Conservation (phyloP, 495 filamentous ascomycete genomes). For the Penicillium chermesinum region DNA sequence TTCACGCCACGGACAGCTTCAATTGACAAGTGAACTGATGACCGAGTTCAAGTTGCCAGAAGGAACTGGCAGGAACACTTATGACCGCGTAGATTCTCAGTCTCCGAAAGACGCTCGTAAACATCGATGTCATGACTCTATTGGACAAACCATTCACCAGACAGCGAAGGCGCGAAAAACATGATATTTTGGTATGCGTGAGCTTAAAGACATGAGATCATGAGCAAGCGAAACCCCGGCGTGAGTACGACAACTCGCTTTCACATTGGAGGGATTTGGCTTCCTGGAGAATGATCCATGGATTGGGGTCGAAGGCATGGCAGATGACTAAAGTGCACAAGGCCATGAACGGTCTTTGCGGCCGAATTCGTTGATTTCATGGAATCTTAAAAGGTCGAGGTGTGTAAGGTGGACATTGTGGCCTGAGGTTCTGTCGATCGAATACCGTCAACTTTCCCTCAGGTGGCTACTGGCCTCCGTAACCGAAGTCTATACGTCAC, state of each 20-base stretch:
- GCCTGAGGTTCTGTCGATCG: not conserved
- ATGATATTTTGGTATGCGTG: not conserved
- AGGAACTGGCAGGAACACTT: no score
- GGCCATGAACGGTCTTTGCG: not conserved
- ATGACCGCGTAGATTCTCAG: no score
- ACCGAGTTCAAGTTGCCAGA: no score
- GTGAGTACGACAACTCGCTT: not conserved
- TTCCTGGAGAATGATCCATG: no score
- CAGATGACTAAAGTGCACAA: not conserved
- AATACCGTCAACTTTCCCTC: no score
- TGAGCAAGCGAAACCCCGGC: not conserved
- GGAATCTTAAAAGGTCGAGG: no score
- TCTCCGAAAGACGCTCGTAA: no score
- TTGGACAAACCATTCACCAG: no score
- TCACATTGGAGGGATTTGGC: not conserved
- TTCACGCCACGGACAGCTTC: no score
- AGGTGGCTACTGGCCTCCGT: not conserved
- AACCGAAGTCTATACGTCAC: constrained; percentile 9
- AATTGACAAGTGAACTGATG: no score
- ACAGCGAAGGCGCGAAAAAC: not conserved
- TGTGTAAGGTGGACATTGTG: no score
- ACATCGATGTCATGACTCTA: no score
- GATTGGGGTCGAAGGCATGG: not conserved
- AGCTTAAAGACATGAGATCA: not conserved
- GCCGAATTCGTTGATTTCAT: not conserved